These are phyloP conservation scores for Spencermartinsiella ligniputridi DNA, from an alignment of 1,139 yeast genomes.

Conservation along the genomic window DNA sequence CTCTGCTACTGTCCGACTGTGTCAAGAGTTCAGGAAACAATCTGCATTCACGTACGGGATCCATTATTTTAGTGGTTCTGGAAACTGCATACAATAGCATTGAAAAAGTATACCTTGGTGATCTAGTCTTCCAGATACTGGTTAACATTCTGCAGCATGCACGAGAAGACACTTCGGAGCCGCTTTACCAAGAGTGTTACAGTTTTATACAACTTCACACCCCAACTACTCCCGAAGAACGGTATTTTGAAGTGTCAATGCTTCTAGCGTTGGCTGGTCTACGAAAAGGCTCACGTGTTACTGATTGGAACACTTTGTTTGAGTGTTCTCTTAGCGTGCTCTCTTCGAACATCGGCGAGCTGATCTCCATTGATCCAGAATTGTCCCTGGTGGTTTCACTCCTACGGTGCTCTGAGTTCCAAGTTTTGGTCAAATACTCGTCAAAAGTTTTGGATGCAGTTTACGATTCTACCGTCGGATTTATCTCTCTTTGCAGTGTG, in stretches of 20 bases:
- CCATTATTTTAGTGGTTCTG: conserved; percentile 42
- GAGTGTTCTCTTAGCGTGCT: conserved; percentile 1
- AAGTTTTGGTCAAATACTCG: conserved; percentile 20
- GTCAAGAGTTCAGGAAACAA: conserved; percentile 67
- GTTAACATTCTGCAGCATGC: conserved; percentile 59
- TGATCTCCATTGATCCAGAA: neutral
- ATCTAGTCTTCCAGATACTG: conserved; percentile 22
- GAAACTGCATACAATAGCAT: conserved; percentile 1
- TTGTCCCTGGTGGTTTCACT: conserved; percentile 8
- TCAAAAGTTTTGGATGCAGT: conserved; percentile 13
- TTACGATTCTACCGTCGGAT: neutral
- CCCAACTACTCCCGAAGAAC: conserved; percentile 1
- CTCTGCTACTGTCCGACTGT: conserved; percentile 66
- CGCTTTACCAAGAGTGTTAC: conserved; percentile 32
- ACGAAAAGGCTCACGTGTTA: conserved; percentile 38
- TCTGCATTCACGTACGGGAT: conserved; percentile 65
- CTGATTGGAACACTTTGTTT: conserved; percentile 31
- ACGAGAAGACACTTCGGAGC: conserved; percentile 48
- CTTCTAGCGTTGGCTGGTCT: conserved; percentile 33
- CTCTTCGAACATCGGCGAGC: neutral
- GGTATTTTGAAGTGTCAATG: conserved; percentile 15
- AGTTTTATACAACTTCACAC: conserved; percentile 15
- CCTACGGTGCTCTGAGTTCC: conserved; percentile 24
- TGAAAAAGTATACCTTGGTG: conserved; percentile 16
- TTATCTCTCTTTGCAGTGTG: neutral